These are phyloP conservation scores for Kurtzmaniella fragi DNA, from an alignment of 805 yeast genomes.

Conservation along the genomic window DNA sequence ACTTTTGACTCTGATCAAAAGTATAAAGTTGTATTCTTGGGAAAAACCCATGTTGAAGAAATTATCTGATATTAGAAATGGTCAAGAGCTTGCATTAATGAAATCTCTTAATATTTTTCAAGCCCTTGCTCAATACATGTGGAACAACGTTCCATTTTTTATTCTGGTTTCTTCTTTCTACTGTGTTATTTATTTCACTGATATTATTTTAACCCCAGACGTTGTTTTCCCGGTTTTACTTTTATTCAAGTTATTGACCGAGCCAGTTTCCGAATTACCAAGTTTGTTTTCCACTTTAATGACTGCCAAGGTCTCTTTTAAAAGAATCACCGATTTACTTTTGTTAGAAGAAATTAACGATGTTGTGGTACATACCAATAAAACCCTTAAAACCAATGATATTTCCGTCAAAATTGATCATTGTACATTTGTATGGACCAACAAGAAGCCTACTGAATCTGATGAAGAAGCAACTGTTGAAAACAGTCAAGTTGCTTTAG, in stretches of 20 bases:
- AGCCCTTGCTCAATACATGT: slow-evolving; percentile 19
- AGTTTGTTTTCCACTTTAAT: slow-evolving; percentile 12
- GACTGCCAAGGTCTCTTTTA: slow-evolving; percentile 19
- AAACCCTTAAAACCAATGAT: slow-evolving; percentile 12
- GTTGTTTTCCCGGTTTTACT: slow-evolving; percentile 28
- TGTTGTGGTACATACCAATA: slow-evolving; percentile 8
- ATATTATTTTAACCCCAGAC: slow-evolving; percentile 20
- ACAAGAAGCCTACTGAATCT: slow-evolving; percentile 2
- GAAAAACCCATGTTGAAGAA: slow-evolving; percentile 23
- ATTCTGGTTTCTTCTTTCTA: slow-evolving; percentile 19
- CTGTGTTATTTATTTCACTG: slow-evolving; percentile 14
- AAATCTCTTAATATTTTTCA: slow-evolving; percentile 18
- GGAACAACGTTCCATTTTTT: slow-evolving; percentile 24
- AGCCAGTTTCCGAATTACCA: slow-evolving; percentile 21
- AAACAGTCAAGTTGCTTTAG: slow-evolving; percentile 20
- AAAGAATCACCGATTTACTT: slow-evolving; percentile 19
- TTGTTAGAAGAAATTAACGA: slow-evolving; percentile 20
- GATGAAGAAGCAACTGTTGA: slow-evolving; percentile 2
- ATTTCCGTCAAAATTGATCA: slow-evolving; percentile 13
- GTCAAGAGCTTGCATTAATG: slow-evolving; percentile 16
- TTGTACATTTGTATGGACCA: slow-evolving; percentile 19
- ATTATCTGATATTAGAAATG: slow-evolving; percentile 18
- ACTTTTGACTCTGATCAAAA: slow-evolving; percentile 21
- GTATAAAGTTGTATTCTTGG: slow-evolving; percentile 28
- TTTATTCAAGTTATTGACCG: slow-evolving; percentile 22